A percentile compares a stretch with the other conserved stretches of the same genome.
Conservation (phyloP, 257 asterid species). For the Anisodus acutangulus region DNA sequence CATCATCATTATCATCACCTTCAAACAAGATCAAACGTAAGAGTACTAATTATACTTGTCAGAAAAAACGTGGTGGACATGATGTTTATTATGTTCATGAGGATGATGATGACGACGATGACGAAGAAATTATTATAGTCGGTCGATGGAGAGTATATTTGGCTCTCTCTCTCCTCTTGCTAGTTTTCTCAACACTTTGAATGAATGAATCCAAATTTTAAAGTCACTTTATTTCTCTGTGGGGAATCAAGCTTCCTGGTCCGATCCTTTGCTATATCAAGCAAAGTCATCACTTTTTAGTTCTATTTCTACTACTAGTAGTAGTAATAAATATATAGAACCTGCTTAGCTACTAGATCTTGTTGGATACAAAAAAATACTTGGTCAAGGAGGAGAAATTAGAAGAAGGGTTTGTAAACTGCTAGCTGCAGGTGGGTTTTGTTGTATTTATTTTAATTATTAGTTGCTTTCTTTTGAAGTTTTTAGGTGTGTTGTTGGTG, state of each 20-base stretch:
- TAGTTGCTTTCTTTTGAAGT: not conserved
- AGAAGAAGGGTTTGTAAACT: not conserved
- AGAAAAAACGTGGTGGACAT: conserved; percentile 18
- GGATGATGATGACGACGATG: not conserved
- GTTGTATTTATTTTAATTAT: not conserved
- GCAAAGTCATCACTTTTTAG: conserved; percentile 14
- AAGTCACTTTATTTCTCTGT: conserved; percentile 28
- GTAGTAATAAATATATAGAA: not conserved
- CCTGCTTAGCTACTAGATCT: not conserved
- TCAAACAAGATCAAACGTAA: not conserved
- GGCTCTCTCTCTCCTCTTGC: too few species aligned
- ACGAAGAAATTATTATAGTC: not conserved
- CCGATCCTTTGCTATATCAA: conserved; percentile 47
- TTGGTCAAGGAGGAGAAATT: not conserved
- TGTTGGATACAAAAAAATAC: not conserved
- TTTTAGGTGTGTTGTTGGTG: not conserved
- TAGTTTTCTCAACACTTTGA: not conserved
- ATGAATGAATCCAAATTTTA: not conserved
- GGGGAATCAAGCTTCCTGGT: conserved; percentile 79
- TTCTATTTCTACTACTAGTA: not conserved
- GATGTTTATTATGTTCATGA: not conserved
- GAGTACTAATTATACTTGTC: not conserved
- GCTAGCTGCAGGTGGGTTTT: conserved; percentile 1
- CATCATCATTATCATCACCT: conserved; percentile 38
- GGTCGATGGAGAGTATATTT: not conserved